Conservation (phyloP, 2,329 filamentous ascomycete species). For the Pestalotiopsis fici region DNA sequence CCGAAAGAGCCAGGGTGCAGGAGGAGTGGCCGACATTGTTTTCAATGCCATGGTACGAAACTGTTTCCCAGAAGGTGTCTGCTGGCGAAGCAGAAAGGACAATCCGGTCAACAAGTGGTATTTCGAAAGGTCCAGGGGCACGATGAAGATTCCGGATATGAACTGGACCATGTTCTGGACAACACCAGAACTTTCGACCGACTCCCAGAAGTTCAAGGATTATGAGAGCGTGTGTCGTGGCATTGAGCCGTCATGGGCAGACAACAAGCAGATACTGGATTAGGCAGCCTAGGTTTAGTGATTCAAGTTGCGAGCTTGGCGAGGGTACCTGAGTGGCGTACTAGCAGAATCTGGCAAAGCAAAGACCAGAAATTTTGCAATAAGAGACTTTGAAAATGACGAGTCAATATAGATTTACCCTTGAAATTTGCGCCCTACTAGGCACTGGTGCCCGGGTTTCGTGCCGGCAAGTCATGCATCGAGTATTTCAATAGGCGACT, state of each 20-base stretch:
- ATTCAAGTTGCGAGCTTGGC: neutral
- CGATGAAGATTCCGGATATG: conserved; percentile 76
- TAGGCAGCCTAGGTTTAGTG: conserved; percentile 28
- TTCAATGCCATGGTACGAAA: conserved; percentile 93
- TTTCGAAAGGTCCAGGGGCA: conserved; percentile 85
- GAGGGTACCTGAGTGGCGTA: neutral
- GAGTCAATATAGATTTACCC: neutral
- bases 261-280: conserved; percentile 59
- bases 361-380: neutral
- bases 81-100: conserved; percentile 85
- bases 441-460: neutral
- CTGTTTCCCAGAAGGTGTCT: conserved; percentile 86
- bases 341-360: neutral
- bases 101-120: conserved; percentile 99
- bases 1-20: conserved; percentile 83
- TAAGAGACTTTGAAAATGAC: neutral
- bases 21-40: conserved; percentile 91
- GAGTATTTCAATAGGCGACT: neutral
- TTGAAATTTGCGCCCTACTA: neutral
- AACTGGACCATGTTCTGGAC: conserved; percentile 99
- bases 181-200: conserved; percentile 63
- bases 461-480: conserved; percentile 2
- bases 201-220: conserved; percentile 59
- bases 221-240: conserved; percentile 75
- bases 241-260: conserved; percentile 65